Evolutionary conservation across 768 basidiomycete genomes (phyloP), one percentile per base, ranked within the genome.

Genomic region (Kwoniella dejecticola): DNA sequence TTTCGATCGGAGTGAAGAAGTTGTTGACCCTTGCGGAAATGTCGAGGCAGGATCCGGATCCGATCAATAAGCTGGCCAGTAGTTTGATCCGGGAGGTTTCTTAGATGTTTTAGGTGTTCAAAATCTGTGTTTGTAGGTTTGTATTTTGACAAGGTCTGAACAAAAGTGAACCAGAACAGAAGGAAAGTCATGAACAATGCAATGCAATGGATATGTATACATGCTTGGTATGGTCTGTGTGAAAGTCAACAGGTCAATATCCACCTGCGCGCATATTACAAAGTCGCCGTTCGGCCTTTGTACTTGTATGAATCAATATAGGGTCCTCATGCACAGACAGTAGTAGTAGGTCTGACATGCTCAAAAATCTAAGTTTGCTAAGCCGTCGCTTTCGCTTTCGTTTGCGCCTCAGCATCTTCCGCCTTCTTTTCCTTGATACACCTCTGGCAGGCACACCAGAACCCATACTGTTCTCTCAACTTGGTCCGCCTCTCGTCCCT

Each of bases 1-100:
- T 93, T 68, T 85, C 88, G 64, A 88, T 98, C 47, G 96, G 96
- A 0, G 86, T 99, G 72, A 98, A 98, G 86, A 93, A 90, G 80
- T 72, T 99, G 77, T 78, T 99, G 75, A 91, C 87, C 62, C 83
- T 89, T 57, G 83, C 94, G 19, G 96, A 99, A 83, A 97, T 96
- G 94, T 90, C 94, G 48, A 84, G 95, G 72, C 96, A 98, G 81
- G 95, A 96, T 72, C 91, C 91, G 1, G 87, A 86, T 63, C 88
- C 87, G 15, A 89, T 85, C 27, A 86, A 88, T 71, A 81, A 79
- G 57, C 57, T 80, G 13, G 74, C 70, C 0, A 70, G 70, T 13
- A 78, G 77, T 60, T 57, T 80, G 64, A 67, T 78, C 4, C 30
- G 74, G 33, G 74, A 75, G 57, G 67, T 69, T n/a, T 63, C 55